phyloP scores from a whole-genome alignment of 345 rosid species.

The Firmiana major region DNA sequence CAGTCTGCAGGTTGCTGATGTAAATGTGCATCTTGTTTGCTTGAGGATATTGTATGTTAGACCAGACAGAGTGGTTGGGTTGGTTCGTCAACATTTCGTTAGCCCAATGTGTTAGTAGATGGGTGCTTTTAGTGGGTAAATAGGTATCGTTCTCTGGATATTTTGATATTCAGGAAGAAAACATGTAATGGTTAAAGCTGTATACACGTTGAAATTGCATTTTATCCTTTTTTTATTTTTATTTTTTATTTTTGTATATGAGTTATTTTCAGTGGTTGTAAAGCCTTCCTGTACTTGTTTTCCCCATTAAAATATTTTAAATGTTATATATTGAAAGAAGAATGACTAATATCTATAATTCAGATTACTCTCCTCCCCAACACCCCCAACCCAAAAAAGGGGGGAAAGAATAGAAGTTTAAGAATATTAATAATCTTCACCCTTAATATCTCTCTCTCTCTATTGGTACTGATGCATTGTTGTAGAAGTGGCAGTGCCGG shows the following conservation, averaged over 20 bases:
- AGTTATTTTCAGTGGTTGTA: neutral
- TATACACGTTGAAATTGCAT: neutral
- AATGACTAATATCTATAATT: neutral
- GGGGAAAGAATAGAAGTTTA: neutral
- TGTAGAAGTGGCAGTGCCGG: neutral
- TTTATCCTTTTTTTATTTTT: neutral
- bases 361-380: neutral
- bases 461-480: neutral
- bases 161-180: neutral
- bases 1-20: neutral
- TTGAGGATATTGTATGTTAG: neutral
- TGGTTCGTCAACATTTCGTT: neutral
- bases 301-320: neutral
- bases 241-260: no score
- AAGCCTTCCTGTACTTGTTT: neutral
- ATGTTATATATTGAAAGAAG: no score
- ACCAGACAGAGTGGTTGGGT: neutral
- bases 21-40: neutral
- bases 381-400: neutral
- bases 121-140: neutral
- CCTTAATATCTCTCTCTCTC: neutral
- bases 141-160: neutral
- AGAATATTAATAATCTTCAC: neutral
- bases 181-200: neutral
- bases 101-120: neutral